Evolutionary conservation across 306 rosid species (phyloP).

Genomic region (Vachellia pachyceras): DNA sequence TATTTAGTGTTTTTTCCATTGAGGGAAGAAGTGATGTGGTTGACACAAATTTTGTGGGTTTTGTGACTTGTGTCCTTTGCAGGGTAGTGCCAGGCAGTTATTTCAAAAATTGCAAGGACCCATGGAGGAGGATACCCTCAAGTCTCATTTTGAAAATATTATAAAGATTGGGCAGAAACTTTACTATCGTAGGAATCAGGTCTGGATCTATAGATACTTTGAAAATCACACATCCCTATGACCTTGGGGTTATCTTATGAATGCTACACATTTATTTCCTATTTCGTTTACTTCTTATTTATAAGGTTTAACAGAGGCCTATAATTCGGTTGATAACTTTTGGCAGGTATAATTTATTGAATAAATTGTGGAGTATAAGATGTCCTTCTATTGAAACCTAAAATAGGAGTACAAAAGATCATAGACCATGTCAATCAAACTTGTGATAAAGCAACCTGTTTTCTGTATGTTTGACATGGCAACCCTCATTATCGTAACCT

Average conservation of each 20-base stretch:
- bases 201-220: conserved; percentile 37
- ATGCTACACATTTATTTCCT: neutral
- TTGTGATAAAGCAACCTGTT: neutral
- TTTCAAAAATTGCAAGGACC: conserved; percentile 97
- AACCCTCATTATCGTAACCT: neutral
- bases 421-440: neutral
- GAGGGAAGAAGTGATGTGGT: conserved; percentile 6
- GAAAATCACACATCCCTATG: conserved; percentile 25
- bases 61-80: conserved; percentile 44
- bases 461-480: neutral
- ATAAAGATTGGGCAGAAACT: conserved; percentile 91
- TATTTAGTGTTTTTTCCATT: conserved; percentile 5
- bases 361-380: neutral
- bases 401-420: neutral
- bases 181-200: conserved; percentile 82
- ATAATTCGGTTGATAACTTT: neutral
- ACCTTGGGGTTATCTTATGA: neutral
- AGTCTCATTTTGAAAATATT: conserved; percentile 92
- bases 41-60: conserved; percentile 34
- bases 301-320: neutral
- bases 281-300: neutral
- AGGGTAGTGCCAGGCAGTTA: conserved; percentile 99
- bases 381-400: neutral
- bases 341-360: neutral
- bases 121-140: conserved; percentile 93